Base-by-base conservation (phyloP, 2,329 filamentous ascomycete genomes). In the Pseudocercospora ulei region DNA sequence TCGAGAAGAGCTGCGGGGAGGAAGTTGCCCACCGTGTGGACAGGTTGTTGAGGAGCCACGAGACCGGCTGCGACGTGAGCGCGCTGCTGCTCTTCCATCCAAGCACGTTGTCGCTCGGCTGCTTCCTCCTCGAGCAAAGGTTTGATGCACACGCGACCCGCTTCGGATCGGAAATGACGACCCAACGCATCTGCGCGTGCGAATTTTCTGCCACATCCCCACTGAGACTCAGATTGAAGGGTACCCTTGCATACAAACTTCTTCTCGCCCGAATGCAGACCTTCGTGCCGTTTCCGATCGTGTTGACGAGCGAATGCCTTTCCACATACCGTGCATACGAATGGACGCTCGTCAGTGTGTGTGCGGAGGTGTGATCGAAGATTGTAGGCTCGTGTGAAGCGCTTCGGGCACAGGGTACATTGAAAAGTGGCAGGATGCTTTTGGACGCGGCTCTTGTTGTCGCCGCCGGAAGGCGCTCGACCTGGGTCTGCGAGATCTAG, bases 391-490 rank as follows among this genome's bases (percentile, higher is more conserved):
- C 90, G 76, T 0, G 90, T 98, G 58, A 98, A 98, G 9, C 85
- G 78, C 63, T 98, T 98, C 0, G 90, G 87, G 54, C 90, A 98
- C 5, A 96, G 68, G 6, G 66, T 82, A 61, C 90, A 98, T 58
- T 96, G 87, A 64, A 96, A 98, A 0, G 87, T 98, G 4, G 90
- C 90, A 0, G 90, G 90, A 53, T 98, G 90, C 58, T 98, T 98
- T 61, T 98, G 90, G 1, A 85, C 78, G n/a, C 90, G 78, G 59
- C 90, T 92, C 41, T 70, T 70, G 20, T 55, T 65, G 24, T 69
- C 72, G 31, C 79, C 76, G 19, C 56, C 72, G 3, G 74, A 71
- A 14, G 75, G 77, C 39, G 86, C 81, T 46, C 88, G 81, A 27
- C 86, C 80, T 0, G 87, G 87, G 60, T 95, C 85, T 7, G 86